Evolutionary conservation across 331 rosid species (phyloP).

Genomic region (Malus hybrid): DNA sequence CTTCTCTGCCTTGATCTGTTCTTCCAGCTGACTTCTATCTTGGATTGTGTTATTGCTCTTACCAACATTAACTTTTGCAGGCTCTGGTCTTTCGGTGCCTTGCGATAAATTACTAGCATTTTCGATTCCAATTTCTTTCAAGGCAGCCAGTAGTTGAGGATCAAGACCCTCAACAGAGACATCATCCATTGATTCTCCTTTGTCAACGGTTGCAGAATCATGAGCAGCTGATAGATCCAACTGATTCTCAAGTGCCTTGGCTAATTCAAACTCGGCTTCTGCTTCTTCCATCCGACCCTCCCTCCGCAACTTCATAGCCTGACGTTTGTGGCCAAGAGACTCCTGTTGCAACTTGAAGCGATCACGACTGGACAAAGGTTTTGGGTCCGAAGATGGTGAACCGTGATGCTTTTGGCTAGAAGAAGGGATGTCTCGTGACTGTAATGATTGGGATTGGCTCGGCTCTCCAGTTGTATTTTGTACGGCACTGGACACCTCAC

Average conservation of each 20-base stretch:
- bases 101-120: conserved; percentile 30
- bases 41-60: conserved; percentile 32
- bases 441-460: background rate
- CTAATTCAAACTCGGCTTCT: conserved; percentile 75
- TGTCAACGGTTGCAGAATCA: conserved; percentile 23
- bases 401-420: conserved; percentile 33
- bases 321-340: conserved; percentile 85
- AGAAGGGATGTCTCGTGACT: background rate
- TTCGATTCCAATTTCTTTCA: conserved; percentile 71
- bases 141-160: conserved; percentile 84
- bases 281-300: conserved; percentile 87
- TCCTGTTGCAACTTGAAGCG: conserved; percentile 98
- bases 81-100: conserved; percentile 40
- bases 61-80: conserved; percentile 22
- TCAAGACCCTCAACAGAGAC: conserved; percentile 76
- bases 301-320: conserved; percentile 80
- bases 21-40: conserved; percentile 69
- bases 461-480: background rate
- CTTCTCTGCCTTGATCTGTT: conserved; percentile 84
- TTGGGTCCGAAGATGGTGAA: conserved; percentile 23
- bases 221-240: conserved; percentile 63
- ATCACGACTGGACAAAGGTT: conserved; percentile 72
- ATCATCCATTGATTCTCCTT: conserved; percentile 37
- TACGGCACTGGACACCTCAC: conserved; percentile 7
- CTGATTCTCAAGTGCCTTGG: conserved; percentile 80